Conservation (phyloP, 495 filamentous ascomycete genomes). For the Mytilinidion resinicola region DNA sequence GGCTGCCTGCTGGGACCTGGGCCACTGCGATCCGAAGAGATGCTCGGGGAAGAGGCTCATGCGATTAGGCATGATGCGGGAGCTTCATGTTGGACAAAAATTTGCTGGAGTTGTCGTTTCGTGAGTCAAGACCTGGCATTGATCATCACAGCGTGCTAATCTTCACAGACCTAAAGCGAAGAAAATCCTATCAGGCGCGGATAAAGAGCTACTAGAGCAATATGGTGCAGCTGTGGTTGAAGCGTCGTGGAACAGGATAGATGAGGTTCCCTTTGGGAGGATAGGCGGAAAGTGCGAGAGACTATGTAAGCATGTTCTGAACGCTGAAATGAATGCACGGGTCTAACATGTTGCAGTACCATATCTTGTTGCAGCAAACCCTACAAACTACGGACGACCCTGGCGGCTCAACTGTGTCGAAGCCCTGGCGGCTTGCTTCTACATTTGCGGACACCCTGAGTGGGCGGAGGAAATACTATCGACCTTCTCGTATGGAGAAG, state of each 20-base stretch:
- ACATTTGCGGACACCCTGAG: constrained; percentile 82
- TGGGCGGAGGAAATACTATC: constrained; percentile 80
- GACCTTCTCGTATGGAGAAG: constrained; percentile 79
- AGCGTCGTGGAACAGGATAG: constrained; percentile 89
- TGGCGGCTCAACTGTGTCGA: constrained; percentile 94
- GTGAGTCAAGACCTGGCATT: constrained; percentile 34
- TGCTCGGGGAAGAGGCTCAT: constrained; percentile 94
- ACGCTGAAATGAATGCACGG: background rate
- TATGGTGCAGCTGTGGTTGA: constrained; percentile 94
- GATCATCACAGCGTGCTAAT: background rate
- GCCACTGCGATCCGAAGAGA: constrained; percentile 93
- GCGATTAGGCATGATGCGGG: constrained; percentile 85
- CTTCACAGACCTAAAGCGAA: constrained; percentile 77
- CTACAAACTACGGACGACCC: constrained; percentile 93
- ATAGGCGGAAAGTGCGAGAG: constrained; percentile 95
- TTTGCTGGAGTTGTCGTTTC: constrained; percentile 87
- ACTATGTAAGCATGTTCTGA: constrained; percentile 44
- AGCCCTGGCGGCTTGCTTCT: constrained; percentile 85
- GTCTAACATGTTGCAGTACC: constrained; percentile 49
- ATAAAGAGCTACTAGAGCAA: constrained; percentile 72
- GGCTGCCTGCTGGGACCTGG: constrained; percentile 95
- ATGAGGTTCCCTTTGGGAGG: constrained; percentile 82
- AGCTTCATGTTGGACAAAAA: constrained; percentile 84
- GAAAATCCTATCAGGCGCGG: constrained; percentile 69
- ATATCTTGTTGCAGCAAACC: constrained; percentile 93